Percentiles rank a stretch among this genome's conserved stretches.
phyloP scores from a whole-genome alignment of 2,329 filamentous ascomycete genomes.

The Penicillium palitans region DNA sequence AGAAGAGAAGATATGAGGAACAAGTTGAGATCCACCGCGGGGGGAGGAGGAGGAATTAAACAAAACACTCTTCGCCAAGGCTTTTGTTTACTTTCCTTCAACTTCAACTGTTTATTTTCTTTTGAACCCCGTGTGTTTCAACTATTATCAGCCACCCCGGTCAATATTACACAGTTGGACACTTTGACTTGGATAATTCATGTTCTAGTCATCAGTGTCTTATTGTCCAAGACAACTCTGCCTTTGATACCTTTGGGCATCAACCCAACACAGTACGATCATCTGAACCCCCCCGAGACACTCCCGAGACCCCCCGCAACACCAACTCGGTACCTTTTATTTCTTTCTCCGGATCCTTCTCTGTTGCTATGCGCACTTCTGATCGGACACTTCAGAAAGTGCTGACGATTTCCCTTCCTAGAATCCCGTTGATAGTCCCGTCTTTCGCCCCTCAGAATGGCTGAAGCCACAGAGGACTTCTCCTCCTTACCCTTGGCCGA shows the following conservation, averaged over 20 bases:
- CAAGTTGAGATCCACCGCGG: conserved; percentile 26
- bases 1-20: conserved; percentile 6
- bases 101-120: conserved; percentile 24
- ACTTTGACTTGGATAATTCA: background rate
- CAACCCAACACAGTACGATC: conserved; percentile 19
- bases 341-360: background rate
- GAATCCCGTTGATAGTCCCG: background rate
- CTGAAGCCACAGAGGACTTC: conserved; percentile 46
- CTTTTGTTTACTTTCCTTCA: conserved; percentile 30
- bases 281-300: conserved; percentile 1
- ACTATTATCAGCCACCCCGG: background rate
- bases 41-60: conserved; percentile 19
- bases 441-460: conserved; percentile 34
- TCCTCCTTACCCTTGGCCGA: conserved; percentile 46
- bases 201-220: background rate
- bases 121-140: background rate
- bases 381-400: background rate
- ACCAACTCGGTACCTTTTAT: background rate
- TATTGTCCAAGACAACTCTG: conserved; percentile 10
- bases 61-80: conserved; percentile 29
- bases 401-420: conserved; percentile 1
- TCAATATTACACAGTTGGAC: background rate
- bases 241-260: conserved; percentile 22
- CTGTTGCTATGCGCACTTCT: background rate
- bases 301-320: background rate